Conservation (phyloP, 1,139 yeast genomes). For the Blastobotrys aristatus region DNA sequence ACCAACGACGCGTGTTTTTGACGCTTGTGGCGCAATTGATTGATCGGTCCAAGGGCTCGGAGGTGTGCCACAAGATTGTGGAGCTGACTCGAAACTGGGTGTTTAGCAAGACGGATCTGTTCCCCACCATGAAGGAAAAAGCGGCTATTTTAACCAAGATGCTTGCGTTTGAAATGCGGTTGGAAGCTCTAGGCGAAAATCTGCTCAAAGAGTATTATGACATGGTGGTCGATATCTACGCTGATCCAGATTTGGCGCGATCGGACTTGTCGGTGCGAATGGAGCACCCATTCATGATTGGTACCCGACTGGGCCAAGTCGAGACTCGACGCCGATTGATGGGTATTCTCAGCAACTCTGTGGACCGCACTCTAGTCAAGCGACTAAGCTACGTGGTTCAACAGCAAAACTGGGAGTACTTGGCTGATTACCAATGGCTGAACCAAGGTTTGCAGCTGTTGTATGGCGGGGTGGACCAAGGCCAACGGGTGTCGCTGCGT, state of each 20-base stretch:
- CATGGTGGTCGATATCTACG: slow-evolving; percentile 83
- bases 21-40: slow-evolving; percentile 83
- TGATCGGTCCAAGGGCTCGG: slow-evolving; percentile 79
- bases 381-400: slow-evolving; percentile 78
- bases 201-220: slow-evolving; percentile 78
- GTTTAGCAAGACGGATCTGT: slow-evolving; percentile 72
- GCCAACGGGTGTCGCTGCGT: slow-evolving; percentile 43
- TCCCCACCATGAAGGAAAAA: slow-evolving; percentile 94
- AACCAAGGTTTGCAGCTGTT: slow-evolving; percentile 88
- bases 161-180: slow-evolving; percentile 88
- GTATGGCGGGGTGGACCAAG: slow-evolving; percentile 66
- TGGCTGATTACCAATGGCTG: slow-evolving; percentile 92
- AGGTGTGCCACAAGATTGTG: slow-evolving; percentile 68
- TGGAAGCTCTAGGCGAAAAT: slow-evolving; percentile 52
- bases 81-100: slow-evolving; percentile 85
- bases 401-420: slow-evolving; percentile 95
- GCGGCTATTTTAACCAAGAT: slow-evolving; percentile 91
- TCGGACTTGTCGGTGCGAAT: slow-evolving; percentile 90
- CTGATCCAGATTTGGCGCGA: slow-evolving; percentile 69
- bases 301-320: slow-evolving; percentile 79
- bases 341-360: slow-evolving; percentile 71
- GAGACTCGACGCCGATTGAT: slow-evolving; percentile 71
- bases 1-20: slow-evolving; percentile 84
- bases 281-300: slow-evolving; percentile 96
- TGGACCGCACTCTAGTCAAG: slow-evolving; percentile 74